Evolutionary conservation across 192 early-diverging fungal species (phyloP), one percentile per base, ranked within the genome.

Genomic region (Chytriomyces hyalinus): DNA sequence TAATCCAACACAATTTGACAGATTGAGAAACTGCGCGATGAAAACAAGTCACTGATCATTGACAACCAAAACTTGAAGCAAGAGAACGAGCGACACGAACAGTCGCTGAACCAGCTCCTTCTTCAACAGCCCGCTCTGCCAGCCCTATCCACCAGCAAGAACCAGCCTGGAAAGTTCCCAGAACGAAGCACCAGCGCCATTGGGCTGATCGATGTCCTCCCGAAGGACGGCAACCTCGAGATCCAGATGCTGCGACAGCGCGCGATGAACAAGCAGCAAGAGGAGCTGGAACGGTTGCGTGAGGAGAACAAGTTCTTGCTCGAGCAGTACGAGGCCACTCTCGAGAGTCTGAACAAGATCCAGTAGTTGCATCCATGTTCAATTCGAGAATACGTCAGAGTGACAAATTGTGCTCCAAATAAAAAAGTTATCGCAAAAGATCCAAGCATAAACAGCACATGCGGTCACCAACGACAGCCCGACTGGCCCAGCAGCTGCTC

Each of bases 201-300:
- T 65, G 61, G 48, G 6, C 45, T 75, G 17, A 75, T 75, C 36
- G 22, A 75, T 36, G 10, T 65, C 43, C 24, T 75, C 6, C 73
- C 73, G 0, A 36, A 64, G 11, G 49, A 65, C 45, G 73, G 73
- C 8, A 65, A 47, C 22, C 51, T 75, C 6, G 62, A 75, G 46
- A 64, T 50, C 1, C 73, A 75, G 46, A 65, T 75, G 73, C 62
- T 75, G 62, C 51, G 43, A 46, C 73, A 75, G 36, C 60, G 73
- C 17, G 73, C 73, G 28, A 44, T 65, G 15, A 43, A 15, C 0
- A 65, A 45, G 45, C 53, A 13, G 36, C 10, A 73, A 11, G 22
- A 5, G 6, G 71, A 73, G n/a, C 6, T 73, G 7, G n/a, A 62
- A 45, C 6, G 71, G 24, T 47, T 73, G 71, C 17, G 45, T n/a